phyloP scores from a whole-genome alignment of 2,329 filamentous ascomycete genomes.

The Monosporascus cannonballus region DNA sequence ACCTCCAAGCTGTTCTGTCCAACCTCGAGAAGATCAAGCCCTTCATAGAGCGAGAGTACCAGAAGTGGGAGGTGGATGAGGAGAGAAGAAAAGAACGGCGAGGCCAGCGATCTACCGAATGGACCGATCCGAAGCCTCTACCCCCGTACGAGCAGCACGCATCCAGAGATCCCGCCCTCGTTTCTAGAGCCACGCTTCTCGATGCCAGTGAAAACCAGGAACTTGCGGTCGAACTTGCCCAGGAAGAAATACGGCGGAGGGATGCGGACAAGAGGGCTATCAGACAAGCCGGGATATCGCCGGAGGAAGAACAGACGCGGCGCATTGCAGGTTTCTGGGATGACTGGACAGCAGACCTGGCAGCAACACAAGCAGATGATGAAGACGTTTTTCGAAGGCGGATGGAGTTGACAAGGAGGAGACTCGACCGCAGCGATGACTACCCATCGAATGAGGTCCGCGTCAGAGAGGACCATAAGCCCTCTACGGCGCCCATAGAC shows the following conservation, averaged over 20 bases:
- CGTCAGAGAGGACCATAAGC: neutral
- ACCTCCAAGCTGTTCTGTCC: slow-evolving; percentile 53
- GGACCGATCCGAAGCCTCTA: slow-evolving; percentile 6
- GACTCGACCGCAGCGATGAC: slow-evolving; percentile 30
- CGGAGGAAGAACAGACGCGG: slow-evolving; percentile 51
- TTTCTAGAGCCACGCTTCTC: slow-evolving; percentile 49
- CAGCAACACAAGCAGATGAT: slow-evolving; percentile 24
- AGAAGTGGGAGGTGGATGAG: slow-evolving; percentile 57
- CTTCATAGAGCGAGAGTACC: slow-evolving; percentile 63
- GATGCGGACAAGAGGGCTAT: slow-evolving; percentile 55
- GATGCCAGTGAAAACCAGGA: slow-evolving; percentile 67
- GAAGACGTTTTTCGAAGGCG: slow-evolving; percentile 42
- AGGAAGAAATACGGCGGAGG: slow-evolving; percentile 63
- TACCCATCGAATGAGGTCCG: slow-evolving; percentile 12
- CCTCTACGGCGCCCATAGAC: neutral
- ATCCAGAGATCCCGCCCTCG: slow-evolving; percentile 55
- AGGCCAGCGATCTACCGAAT: slow-evolving; percentile 9
- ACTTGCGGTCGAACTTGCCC: slow-evolving; percentile 69
- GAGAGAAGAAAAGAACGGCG: slow-evolving; percentile 29
- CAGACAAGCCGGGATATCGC: slow-evolving; percentile 49
- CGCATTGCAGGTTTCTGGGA: slow-evolving; percentile 40
- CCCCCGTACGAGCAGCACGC: slow-evolving; percentile 42
- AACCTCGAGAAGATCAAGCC: slow-evolving; percentile 76
- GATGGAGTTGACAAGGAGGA: slow-evolving; percentile 47
- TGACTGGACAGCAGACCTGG: slow-evolving; percentile 31